phyloP scores from a whole-genome alignment of 176 grass and related monocot genomes.

The Puccinellia tenuiflora region DNA sequence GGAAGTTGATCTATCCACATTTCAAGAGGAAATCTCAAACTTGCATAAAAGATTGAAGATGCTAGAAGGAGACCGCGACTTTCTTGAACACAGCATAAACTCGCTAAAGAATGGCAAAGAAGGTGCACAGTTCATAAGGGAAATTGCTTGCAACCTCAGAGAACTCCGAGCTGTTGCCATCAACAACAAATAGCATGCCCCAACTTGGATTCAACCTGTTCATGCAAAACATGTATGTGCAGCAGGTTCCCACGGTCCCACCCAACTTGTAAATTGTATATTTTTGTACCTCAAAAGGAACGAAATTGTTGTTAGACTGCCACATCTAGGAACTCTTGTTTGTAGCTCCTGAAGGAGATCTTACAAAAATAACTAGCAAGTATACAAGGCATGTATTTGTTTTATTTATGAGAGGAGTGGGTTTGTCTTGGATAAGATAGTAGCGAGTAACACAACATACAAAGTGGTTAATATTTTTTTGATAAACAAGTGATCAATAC shows the following conservation, averaged over 20 bases:
- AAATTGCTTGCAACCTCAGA: constrained; percentile 49
- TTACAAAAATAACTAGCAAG: background rate
- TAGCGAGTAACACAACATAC: background rate
- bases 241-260: background rate
- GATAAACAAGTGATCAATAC: background rate
- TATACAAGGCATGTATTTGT: background rate
- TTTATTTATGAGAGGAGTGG: background rate
- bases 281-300: background rate
- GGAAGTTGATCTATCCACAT: constrained; percentile 23
- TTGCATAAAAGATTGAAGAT: constrained; percentile 50
- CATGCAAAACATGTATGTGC: background rate
- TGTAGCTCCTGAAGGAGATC: constrained; percentile 6
- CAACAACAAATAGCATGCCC: constrained; percentile 3
- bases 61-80: constrained; percentile 53
- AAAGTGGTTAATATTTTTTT: background rate
- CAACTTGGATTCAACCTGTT: background rate
- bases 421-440: background rate
- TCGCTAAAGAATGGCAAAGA: constrained; percentile 54
- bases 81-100: constrained; percentile 70
- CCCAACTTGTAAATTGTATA: background rate
- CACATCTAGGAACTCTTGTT: background rate
- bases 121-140: constrained; percentile 49
- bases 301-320: background rate
- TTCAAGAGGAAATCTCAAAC: constrained; percentile 46
- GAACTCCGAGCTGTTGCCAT: constrained; percentile 44